Evolutionary conservation across 73 alveolate genomes (phyloP).

Genomic region (Symbiodinium pilosum): DNA sequence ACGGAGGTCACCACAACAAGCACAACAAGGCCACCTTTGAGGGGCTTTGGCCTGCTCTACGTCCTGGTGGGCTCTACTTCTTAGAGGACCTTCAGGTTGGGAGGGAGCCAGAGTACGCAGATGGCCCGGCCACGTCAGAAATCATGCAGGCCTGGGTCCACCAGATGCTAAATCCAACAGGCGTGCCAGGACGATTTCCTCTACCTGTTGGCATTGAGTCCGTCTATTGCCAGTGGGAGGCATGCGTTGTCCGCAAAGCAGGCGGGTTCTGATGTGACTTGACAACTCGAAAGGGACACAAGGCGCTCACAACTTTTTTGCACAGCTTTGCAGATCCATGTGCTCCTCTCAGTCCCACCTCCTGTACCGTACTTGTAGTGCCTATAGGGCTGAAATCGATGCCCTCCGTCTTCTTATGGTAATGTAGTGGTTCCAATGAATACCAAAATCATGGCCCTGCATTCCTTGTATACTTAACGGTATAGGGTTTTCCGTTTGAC

Average conservation of each 20-base stretch:
- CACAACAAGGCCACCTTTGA: not conserved
- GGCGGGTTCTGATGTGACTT: not conserved
- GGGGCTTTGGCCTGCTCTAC: not conserved
- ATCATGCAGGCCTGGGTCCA: conserved; percentile 1
- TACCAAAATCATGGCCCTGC: too few species aligned
- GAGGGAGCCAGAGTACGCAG: not conserved
- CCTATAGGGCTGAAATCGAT: too few species aligned
- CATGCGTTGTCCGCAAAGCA: not conserved
- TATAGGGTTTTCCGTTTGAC: too few species aligned
- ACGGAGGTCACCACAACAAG: conserved; percentile 1
- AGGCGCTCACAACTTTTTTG: too few species aligned
- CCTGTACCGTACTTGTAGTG: too few species aligned
- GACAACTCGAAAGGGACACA: too few species aligned
- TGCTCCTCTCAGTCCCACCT: too few species aligned
- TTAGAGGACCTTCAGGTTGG: not conserved
- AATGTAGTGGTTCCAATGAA: too few species aligned
- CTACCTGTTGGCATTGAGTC: not conserved
- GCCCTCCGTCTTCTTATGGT: too few species aligned
- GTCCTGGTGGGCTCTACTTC: not conserved
- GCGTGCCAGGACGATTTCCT: not conserved
- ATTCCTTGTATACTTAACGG: too few species aligned
- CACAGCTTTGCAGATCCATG: too few species aligned
- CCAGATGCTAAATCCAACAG: not conserved
- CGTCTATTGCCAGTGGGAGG: not conserved
- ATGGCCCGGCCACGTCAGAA: not conserved